These are phyloP conservation scores for Mycena chlorophos DNA, from an alignment of 768 basidiomycete genomes.

Conservation along the genomic window DNA sequence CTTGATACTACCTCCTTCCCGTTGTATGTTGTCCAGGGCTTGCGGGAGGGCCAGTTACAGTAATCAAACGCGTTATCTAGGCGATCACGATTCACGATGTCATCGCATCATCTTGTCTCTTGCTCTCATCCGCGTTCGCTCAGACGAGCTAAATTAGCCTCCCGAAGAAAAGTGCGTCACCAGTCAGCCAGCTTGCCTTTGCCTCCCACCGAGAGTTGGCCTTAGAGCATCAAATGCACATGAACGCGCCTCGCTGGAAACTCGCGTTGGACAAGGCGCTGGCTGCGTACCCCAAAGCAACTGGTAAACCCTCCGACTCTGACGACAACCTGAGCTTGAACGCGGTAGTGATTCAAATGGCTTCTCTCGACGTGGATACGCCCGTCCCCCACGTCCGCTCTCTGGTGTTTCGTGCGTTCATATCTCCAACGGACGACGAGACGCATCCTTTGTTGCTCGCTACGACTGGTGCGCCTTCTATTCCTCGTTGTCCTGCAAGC, in stretches of 20 bases:
- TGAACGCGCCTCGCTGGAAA: conserved; percentile 47
- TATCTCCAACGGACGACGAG: conserved; percentile 44
- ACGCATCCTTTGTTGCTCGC: conserved; percentile 61
- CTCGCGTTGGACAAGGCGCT: conserved; percentile 44
- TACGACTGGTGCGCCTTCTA: conserved; percentile 43
- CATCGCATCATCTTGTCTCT: no score
- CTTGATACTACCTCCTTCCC: no score
- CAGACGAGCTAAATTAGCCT: neutral
- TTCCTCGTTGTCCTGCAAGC: neutral
- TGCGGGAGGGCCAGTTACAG: no score
- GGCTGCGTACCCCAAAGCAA: conserved; percentile 37
- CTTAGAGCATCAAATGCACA: conserved; percentile 9
- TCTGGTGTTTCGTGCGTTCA: conserved; percentile 59
- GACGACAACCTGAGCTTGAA: neutral
- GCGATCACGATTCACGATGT: no score
- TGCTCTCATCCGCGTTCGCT: no score
- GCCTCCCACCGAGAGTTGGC: neutral
- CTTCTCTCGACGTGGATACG: conserved; percentile 48
- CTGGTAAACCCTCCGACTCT: conserved; percentile 32
- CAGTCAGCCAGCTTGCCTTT: neutral
- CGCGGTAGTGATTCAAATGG: conserved; percentile 57
- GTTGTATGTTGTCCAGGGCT: no score
- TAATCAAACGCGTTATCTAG: no score
- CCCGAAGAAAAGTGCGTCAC: neutral
- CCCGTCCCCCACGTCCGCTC: conserved; percentile 63